Percentiles rank a stretch among this genome's conserved stretches.
These are phyloP conservation scores for Triticum dicoccoides DNA, from an alignment of 176 grass and related monocot species.

Conservation along the genomic window DNA sequence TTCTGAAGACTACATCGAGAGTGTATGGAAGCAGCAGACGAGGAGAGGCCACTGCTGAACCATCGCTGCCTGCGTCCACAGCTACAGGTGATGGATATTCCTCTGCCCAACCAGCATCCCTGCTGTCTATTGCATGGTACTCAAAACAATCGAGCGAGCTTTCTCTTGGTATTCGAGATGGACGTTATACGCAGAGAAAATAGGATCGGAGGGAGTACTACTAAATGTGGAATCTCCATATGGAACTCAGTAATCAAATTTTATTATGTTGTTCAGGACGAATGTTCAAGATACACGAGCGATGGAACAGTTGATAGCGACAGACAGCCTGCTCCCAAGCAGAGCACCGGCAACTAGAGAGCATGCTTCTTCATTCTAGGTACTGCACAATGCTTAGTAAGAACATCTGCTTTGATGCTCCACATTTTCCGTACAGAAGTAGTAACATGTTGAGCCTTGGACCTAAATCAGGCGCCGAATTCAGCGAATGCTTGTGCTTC, in stretches of 20 bases:
- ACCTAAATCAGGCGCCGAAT: neutral
- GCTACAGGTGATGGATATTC: neutral
- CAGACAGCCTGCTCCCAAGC: constrained; percentile 12
- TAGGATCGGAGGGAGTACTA: neutral
- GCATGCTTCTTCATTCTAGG: constrained; percentile 37
- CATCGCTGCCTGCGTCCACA: neutral
- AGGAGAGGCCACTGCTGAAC: neutral
- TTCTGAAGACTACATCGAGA: neutral
- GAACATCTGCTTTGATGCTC: too few species aligned
- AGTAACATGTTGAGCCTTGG: too few species aligned
- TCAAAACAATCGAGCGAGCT: too few species aligned
- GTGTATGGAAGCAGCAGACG: neutral
- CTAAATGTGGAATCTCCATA: too few species aligned
- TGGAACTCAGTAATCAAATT: neutral
- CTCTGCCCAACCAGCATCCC: neutral
- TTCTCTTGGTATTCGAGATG: too few species aligned
- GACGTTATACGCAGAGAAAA: too few species aligned
- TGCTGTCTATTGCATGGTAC: neutral
- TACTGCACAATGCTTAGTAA: neutral
- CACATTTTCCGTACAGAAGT: too few species aligned
- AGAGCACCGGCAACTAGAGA: constrained; percentile 13
- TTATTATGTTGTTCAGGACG: neutral
- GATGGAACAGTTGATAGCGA: constrained; percentile 19
- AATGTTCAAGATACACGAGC: neutral
- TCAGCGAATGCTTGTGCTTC: constrained; percentile 1